Conservation (phyloP, 1,284 basidiomycete genomes). For the Hortiboletus rubellus region DNA sequence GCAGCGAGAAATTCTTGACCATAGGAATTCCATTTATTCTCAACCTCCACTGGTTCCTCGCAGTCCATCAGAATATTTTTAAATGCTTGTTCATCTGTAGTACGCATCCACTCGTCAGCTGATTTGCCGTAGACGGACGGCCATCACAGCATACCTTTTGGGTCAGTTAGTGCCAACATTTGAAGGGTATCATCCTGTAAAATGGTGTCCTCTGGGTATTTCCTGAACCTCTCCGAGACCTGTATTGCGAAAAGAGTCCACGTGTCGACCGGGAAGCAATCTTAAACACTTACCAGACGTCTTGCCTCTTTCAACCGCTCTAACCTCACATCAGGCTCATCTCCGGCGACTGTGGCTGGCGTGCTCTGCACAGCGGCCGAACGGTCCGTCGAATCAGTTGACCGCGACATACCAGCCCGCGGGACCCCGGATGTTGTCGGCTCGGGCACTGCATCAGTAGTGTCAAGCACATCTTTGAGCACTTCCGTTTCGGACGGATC, state of each 20-base stretch:
- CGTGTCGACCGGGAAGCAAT: background rate
- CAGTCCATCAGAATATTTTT: slow-evolving; percentile 19
- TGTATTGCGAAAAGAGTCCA: slow-evolving; percentile 4
- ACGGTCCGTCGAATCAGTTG: background rate
- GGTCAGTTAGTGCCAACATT: slow-evolving; percentile 20
- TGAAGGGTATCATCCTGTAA: slow-evolving; percentile 31
- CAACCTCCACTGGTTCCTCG: slow-evolving; percentile 16
- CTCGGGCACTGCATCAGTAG: background rate
- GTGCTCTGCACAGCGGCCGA: background rate
- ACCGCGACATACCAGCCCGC: slow-evolving; percentile 14
- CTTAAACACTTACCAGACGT: slow-evolving; percentile 12
- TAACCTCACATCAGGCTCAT: slow-evolving; percentile 18
- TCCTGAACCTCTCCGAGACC: slow-evolving; percentile 16
- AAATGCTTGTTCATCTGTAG: slow-evolving; percentile 17
- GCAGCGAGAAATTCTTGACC: slow-evolving; percentile 23
- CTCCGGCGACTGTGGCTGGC: background rate
- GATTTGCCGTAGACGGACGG: background rate
- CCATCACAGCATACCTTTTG: slow-evolving; percentile 16
- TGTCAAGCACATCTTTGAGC: slow-evolving; percentile 16
- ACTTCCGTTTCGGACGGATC: slow-evolving; percentile 22
- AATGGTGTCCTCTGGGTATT: slow-evolving; percentile 8
- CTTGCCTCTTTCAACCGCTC: slow-evolving; percentile 22
- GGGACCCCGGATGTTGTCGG: slow-evolving; percentile 8
- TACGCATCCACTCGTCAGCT: slow-evolving; percentile 4
- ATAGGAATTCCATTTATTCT: slow-evolving; percentile 25